These are phyloP conservation scores for Hypomyces rosellus DNA, from an alignment of 2,329 filamentous ascomycete genomes.

Conservation along the genomic window DNA sequence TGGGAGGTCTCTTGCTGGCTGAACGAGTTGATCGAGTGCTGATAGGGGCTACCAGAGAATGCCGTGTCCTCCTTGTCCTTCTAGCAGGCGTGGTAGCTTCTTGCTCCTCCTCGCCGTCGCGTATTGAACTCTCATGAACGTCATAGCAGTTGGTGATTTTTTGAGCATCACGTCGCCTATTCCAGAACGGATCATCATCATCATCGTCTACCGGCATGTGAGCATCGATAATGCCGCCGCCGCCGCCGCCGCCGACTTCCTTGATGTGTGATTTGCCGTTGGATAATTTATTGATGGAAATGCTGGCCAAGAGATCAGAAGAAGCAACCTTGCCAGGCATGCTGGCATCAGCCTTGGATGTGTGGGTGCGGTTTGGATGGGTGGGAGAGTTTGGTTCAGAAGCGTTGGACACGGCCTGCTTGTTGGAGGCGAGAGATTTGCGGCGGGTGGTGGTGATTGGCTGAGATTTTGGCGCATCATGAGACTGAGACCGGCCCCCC, in stretches of 20 bases:
- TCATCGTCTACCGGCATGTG: conserved; percentile 24
- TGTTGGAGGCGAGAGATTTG: conserved; percentile 34
- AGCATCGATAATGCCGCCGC: conserved; percentile 17
- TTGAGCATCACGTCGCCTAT: conserved; percentile 32
- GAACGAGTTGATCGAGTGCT: conserved; percentile 42
- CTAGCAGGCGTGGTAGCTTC: conserved; percentile 26
- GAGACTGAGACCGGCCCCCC: conserved; percentile 22
- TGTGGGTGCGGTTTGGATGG: conserved; percentile 18
- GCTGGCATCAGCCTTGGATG: conserved; percentile 26
- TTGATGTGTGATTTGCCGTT: conserved; percentile 16
- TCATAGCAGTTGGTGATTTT: conserved; percentile 32
- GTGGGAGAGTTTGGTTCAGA: conserved; percentile 32
- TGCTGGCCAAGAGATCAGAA: conserved; percentile 27
- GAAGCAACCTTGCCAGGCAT: conserved; percentile 36
- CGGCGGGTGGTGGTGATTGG: conserved; percentile 33
- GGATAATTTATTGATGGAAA: conserved; percentile 20
- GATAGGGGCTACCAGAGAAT: conserved; percentile 27
- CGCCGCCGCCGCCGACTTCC: conserved; percentile 17
- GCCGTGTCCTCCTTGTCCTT: conserved; percentile 30
- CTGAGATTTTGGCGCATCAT: conserved; percentile 32
- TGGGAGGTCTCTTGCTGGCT: conserved; percentile 43
- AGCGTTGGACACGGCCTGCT: conserved; percentile 30
- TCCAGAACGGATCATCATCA: conserved; percentile 27
- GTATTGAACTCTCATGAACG: conserved; percentile 34
- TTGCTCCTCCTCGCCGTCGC: conserved; percentile 22